Evolutionary conservation across 768 basidiomycete genomes (phyloP), one percentile per base, ranked within the genome.

Genomic region (Aureoboletus auriporus): DNA sequence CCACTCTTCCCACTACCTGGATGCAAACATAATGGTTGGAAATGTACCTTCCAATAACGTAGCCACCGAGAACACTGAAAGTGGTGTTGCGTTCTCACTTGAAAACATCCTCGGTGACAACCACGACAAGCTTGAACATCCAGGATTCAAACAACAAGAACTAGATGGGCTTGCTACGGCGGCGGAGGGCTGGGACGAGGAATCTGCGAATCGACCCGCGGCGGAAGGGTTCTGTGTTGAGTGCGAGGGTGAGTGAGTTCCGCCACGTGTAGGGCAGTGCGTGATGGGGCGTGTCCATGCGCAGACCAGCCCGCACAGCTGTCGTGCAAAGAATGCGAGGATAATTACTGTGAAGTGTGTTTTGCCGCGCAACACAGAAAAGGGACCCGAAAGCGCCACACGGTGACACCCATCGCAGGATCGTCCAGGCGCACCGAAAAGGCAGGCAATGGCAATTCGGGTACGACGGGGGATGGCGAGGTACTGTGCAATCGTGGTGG

Each of bases 281-380:
- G 9, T 8, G 30, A 33, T 13, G 30, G 31, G 31, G 31, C 14
- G 11, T 14, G 33, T 14, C 11, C 33, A 14, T 14, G 14, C 33
- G 20, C 51, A 93, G 90, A 93, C 71, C 90, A 93, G 63, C 89
- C 90, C 47, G 86, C 88, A 5, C 79, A 88, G 60, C 58, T 92
- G 17, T 65, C 72, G 43, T 93, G 90, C 60, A 80, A 84, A 59
- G 75, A 77, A 10, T 93, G 90, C 62, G 69, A 60, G 3, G 90
- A 92, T 61, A 65, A 73, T 16, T 92, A 82, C 59, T 92, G 90
- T 51, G 85, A 90, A 61, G 90, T 93, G 20, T 93, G 90, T 73
- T 93, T 86, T 64, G 78, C 85, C 9, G 79, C 89, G 1, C 88
- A 88, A 60, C 90, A 93, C 65, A 73, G 89, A 40, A 93, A 92